Evolutionary conservation across 495 filamentous ascomycete genomes (phyloP).

Genomic region (Apodospora peruviana): DNA sequence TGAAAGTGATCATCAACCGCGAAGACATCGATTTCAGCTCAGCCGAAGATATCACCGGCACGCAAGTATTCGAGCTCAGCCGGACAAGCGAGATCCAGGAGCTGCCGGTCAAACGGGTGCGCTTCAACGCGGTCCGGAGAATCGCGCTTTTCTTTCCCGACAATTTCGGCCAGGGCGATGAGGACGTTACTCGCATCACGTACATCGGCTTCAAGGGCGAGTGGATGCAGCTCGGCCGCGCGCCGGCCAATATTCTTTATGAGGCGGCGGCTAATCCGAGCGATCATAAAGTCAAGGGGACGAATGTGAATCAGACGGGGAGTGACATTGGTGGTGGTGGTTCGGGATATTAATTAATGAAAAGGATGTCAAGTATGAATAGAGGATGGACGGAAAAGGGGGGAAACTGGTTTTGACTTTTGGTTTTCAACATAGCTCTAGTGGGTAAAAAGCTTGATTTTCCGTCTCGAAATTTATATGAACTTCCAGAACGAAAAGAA

Average conservation of each 20-base stretch:
- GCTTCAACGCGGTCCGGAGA: constrained; percentile 75
- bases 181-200: constrained; percentile 69
- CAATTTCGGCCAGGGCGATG: constrained; percentile 61
- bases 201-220: constrained; percentile 93
- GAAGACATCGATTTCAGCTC: constrained; percentile 78
- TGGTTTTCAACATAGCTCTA: constrained; percentile 1
- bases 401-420: background rate
- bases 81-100: constrained; percentile 82
- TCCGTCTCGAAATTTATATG: no score
- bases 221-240: constrained; percentile 77
- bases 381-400: constrained; percentile 1
- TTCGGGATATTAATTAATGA: no score
- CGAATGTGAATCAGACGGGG: constrained; percentile 42
- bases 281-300: constrained; percentile 63
- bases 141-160: constrained; percentile 80
- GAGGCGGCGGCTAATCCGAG: constrained; percentile 88
- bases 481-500: no score
- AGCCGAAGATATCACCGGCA: constrained; percentile 62
- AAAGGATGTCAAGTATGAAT: background rate
- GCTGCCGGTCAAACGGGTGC: constrained; percentile 68
- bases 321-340: constrained; percentile 32
- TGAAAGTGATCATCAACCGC: constrained; percentile 81
- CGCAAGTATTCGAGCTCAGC: constrained; percentile 71
- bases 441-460: no score
- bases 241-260: constrained; percentile 81